phyloP scores from a whole-genome alignment of 441 rosid species.

The Dalechampia spathulata region DNA sequence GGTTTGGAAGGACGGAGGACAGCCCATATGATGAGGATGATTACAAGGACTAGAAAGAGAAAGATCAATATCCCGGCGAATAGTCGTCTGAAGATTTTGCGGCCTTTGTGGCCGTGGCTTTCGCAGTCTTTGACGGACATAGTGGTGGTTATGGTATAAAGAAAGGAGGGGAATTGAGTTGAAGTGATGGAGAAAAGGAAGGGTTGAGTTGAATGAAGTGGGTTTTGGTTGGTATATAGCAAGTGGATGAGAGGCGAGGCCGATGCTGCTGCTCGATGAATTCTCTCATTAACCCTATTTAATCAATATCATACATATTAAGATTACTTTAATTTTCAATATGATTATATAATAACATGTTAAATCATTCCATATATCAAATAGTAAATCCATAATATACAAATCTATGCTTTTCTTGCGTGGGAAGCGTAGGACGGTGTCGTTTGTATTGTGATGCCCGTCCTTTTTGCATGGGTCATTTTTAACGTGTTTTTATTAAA shows the following conservation, averaged over 20 bases:
- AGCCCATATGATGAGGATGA: slow-evolving; percentile 63
- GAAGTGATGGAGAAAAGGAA: not conserved
- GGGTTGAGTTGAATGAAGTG: not conserved
- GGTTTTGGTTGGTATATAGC: not conserved
- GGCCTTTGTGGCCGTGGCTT: slow-evolving; percentile 39
- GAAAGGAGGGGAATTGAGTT: not conserved
- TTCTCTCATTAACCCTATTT: too few species aligned
- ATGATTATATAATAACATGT: too few species aligned
- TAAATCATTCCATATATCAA: too few species aligned
- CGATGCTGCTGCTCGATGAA: too few species aligned
- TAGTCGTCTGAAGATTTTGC: slow-evolving; percentile 23
- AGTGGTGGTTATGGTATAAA: slow-evolving; percentile 6
- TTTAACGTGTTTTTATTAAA: too few species aligned
- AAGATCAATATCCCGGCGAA: slow-evolving; percentile 37
- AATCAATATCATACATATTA: too few species aligned
- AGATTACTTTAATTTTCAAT: too few species aligned
- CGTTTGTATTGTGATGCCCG: too few species aligned
- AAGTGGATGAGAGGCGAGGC: not conserved
- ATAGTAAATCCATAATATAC: too few species aligned
- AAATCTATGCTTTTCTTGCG: too few species aligned
- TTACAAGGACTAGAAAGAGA: slow-evolving; percentile 38
- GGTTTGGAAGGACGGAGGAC: slow-evolving; percentile 76
- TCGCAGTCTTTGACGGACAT: slow-evolving; percentile 46
- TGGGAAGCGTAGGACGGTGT: too few species aligned
- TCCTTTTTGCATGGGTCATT: too few species aligned